Evolutionary conservation across 768 basidiomycete species (phyloP), one percentile per base, ranked within the genome.

Genomic region (Tulasnella sp.): DNA sequence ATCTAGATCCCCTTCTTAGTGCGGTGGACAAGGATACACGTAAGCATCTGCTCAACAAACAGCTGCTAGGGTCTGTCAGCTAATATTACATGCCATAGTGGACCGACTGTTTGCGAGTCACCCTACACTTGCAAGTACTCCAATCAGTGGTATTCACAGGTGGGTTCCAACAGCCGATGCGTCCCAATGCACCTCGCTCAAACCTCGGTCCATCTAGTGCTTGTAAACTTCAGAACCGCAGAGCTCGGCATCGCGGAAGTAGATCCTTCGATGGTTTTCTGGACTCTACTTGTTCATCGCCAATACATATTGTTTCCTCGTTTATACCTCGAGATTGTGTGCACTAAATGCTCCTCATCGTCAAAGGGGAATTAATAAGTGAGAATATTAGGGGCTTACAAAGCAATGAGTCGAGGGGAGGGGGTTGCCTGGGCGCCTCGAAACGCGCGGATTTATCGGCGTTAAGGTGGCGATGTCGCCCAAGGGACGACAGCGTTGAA

Each of bases 111-210:
- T 27, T 80, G 80, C 71, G 80, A 40, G 18, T 31, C 80, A 16
- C 73, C 73, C 2, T 75, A 62, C 31, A 80, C 80, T 62, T 80
- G 80, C 80, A 40, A 76, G 39, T 39, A n/a, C 72, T 79, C 74
- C 74, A 79, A 52, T 38, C 10, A 24, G 1, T 79, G 74, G 34
- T 74, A 74, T 36, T 72, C 62, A n/a, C 79, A 79, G 58, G 58
- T 34, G 31, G 3, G 58, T 34, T 8, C 24, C 7, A 5, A 62
- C 16, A n/a, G n/a, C 31, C 1, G 12, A 27, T 34, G 19, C 18
- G 31, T 62, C 14, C 19, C 58, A 9, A 10, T 27, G 27, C 12
- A 34, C 31, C 31, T 62, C 12, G 31, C 58, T 62, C 9, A 62
- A 14, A 12, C 3, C 31, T 27, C n/a, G 31, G 31, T 62, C 19